Evolutionary conservation across 2,329 filamentous ascomycete genomes (phyloP).

Genomic region (Fusarium verrucosum): DNA sequence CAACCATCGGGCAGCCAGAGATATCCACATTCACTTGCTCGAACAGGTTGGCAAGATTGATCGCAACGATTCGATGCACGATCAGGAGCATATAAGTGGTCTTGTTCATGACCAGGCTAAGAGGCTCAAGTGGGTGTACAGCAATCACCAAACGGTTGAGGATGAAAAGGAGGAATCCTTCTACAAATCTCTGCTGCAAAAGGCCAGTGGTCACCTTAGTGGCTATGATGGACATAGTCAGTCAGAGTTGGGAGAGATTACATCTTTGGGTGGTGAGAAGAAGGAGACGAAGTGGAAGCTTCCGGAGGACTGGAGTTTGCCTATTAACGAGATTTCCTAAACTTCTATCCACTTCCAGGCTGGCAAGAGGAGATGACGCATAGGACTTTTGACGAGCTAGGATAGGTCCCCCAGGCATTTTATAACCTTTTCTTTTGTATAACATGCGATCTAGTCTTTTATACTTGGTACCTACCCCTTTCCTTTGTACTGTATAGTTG

Average conservation of each 20-base stretch:
- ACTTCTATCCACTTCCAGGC: too few species aligned
- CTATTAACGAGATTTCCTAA: too few species aligned
- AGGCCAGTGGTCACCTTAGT: not conserved
- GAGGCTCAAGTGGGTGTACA: not conserved
- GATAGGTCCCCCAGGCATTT: too few species aligned
- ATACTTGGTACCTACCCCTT: too few species aligned
- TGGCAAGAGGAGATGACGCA: too few species aligned
- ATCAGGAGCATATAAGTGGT: not conserved
- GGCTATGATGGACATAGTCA: not conserved
- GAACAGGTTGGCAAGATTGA: not conserved
- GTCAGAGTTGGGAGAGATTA: not conserved
- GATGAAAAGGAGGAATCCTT: constrained; percentile 4
- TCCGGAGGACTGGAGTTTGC: constrained; percentile 5
- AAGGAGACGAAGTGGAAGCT: constrained; percentile 10
- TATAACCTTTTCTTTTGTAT: too few species aligned
- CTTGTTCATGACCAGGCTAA: not conserved
- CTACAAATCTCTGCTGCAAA: not conserved
- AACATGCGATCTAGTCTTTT: too few species aligned
- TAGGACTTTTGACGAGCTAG: too few species aligned
- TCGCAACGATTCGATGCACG: not conserved
- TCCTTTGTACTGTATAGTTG: too few species aligned
- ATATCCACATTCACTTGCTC: not conserved
- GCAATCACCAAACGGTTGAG: not conserved
- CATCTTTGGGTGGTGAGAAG: not conserved
- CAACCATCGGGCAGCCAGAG: not conserved